Evolutionary conservation across 805 yeast species (phyloP).

Genomic region (Debaryomyces tyrocola): DNA sequence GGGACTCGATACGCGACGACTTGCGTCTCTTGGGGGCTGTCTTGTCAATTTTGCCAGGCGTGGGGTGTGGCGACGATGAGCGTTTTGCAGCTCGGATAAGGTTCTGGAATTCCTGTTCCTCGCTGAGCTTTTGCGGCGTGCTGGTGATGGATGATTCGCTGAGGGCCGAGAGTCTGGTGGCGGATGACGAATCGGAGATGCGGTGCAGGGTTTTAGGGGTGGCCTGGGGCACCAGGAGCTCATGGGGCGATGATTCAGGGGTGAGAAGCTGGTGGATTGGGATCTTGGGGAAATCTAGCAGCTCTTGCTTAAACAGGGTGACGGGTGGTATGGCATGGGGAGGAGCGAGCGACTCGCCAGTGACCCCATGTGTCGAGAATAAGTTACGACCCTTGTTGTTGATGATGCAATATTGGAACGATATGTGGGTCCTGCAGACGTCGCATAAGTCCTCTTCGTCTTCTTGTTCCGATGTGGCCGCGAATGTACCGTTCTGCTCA

Average conservation of each 20-base stretch:
- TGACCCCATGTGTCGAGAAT: not conserved
- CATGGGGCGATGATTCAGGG: constrained; percentile 38
- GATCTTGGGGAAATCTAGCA: constrained; percentile 3
- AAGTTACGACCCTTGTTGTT: constrained; percentile 17
- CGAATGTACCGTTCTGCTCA: constrained; percentile 16
- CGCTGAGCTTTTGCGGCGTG: not conserved
- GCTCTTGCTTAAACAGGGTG: not conserved
- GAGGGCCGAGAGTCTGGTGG: not conserved
- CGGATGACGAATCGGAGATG: not conserved
- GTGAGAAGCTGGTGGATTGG: constrained; percentile 31
- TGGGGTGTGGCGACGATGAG: not conserved
- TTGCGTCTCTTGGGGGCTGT: constrained; percentile 3
- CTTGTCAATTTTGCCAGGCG: not conserved
- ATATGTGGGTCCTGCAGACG: constrained; percentile 48
- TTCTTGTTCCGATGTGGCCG: constrained; percentile 23
- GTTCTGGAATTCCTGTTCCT: not conserved
- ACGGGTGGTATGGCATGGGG: no score
- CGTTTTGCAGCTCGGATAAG: constrained; percentile 1
- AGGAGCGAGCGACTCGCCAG: no score
- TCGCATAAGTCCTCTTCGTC: constrained; percentile 49
- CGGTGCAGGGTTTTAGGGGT: not conserved
- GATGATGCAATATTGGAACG: constrained; percentile 48
- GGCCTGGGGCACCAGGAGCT: constrained; percentile 2
- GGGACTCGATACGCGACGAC: not conserved
- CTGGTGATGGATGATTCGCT: not conserved